These are phyloP conservation scores for Macadamia tetraphylla DNA, from an alignment of 164 flowering plant species.

Conservation along the genomic window DNA sequence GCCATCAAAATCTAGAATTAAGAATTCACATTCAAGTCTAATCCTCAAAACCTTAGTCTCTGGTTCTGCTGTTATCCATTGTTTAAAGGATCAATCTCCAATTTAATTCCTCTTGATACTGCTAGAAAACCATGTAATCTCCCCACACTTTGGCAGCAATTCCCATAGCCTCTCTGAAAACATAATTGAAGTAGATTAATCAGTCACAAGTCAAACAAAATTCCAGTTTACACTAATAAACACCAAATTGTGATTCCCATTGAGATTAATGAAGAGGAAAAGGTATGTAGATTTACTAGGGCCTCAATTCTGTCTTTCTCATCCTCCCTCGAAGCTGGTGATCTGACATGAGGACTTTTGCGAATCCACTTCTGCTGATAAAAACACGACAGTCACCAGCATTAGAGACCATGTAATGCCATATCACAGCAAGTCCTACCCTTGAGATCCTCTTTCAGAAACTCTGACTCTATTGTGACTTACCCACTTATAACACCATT, in stretches of 20 bases:
- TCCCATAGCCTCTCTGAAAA: slow-evolving; percentile 80
- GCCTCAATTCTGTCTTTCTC: too few relatives aligned
- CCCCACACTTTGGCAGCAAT: slow-evolving; percentile 64
- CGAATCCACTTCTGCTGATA: too few relatives aligned
- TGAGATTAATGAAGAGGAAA: too few relatives aligned
- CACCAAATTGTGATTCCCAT: not conserved
- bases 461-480: slow-evolving; percentile 55
- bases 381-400: too few relatives aligned
- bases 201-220: slow-evolving; percentile 3
- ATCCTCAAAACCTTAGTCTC: slow-evolving; percentile 47
- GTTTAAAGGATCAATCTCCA: slow-evolving; percentile 66
- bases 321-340: too few relatives aligned
- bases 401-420: too few relatives aligned
- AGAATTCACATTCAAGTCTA: slow-evolving; percentile 52
- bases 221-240: not conserved
- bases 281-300: too few relatives aligned
- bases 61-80: slow-evolving; percentile 77
- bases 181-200: not conserved
- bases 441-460: slow-evolving; percentile 40
- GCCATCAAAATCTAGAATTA: slow-evolving; percentile 87
- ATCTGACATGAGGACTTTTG: too few relatives aligned
- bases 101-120: slow-evolving; percentile 63
- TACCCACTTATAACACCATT: slow-evolving; percentile 54
- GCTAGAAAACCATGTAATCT: slow-evolving; percentile 83
- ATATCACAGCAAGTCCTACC: too few relatives aligned